A percentile compares a stretch with the other conserved stretches of the same genome.
These are phyloP conservation scores for Talaromyces liani DNA, from an alignment of 495 filamentous ascomycete genomes.

Conservation along the genomic window DNA sequence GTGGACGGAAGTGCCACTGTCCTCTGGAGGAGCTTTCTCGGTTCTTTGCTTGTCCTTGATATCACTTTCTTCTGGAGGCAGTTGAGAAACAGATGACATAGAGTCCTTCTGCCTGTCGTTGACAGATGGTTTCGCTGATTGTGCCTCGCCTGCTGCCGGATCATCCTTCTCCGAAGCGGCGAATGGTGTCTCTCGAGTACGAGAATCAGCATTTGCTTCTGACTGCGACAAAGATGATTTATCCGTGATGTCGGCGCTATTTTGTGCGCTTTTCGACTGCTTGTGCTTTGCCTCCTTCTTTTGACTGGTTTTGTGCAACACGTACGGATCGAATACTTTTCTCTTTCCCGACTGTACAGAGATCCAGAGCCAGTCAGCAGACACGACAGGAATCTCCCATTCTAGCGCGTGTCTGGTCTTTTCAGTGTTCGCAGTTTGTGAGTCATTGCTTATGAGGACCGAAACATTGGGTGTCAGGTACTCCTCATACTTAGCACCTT, in stretches of 20 bases:
- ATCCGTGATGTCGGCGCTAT: neutral
- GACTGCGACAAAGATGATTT: neutral
- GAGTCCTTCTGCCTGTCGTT: neutral
- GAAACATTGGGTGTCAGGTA: slow-evolving; percentile 57
- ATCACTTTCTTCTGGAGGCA: slow-evolving; percentile 12
- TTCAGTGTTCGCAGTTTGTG: slow-evolving; percentile 53
- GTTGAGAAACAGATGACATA: slow-evolving; percentile 18
- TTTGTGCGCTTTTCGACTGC: neutral
- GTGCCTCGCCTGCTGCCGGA: neutral
- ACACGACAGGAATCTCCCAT: slow-evolving; percentile 73
- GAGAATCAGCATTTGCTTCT: neutral
- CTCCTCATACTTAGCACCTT: slow-evolving; percentile 66
- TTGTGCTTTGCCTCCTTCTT: slow-evolving; percentile 9
- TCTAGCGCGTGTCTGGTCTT: slow-evolving; percentile 68
- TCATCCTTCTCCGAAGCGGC: neutral
- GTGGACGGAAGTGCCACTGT: slow-evolving; percentile 13
- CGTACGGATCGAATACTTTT: slow-evolving; percentile 43
- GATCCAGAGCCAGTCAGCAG: slow-evolving; percentile 73
- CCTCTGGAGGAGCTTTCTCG: slow-evolving; percentile 9
- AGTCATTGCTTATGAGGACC: slow-evolving; percentile 59
- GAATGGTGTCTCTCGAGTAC: neutral
- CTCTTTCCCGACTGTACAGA: slow-evolving; percentile 55
- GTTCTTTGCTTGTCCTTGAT: neutral
- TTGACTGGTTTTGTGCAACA: slow-evolving; percentile 26
- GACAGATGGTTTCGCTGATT: neutral